phyloP scores from a whole-genome alignment of 768 basidiomycete genomes.

The Wakefieldia striispora region DNA sequence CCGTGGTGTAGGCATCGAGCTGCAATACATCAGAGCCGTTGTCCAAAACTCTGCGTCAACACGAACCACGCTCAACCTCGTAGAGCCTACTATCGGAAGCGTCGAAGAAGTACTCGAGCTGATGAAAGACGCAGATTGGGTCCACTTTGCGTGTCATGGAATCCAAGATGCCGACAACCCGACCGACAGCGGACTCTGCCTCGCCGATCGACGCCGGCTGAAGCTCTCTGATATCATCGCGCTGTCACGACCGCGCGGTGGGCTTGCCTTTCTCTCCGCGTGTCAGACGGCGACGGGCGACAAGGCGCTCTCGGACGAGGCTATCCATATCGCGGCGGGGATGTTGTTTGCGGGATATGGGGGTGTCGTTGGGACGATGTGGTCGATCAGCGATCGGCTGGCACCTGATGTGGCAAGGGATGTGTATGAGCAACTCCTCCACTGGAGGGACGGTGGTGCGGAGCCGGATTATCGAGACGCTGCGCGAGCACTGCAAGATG shows the following conservation, averaged over 20 bases:
- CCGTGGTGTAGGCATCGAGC: constrained; percentile 12
- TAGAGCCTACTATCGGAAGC: constrained; percentile 1
- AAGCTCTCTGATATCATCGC: not conserved
- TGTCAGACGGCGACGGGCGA: constrained; percentile 42
- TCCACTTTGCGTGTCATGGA: constrained; percentile 17
- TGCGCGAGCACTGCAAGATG: constrained; percentile 1
- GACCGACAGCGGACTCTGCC: constrained; percentile 17
- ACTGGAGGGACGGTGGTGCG: too few relatives aligned
- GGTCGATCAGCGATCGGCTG: constrained; percentile 39
- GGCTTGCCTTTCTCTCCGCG: constrained; percentile 44
- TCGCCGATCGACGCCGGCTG: not conserved
- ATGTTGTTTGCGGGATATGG: constrained; percentile 35
- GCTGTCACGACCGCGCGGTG: constrained; percentile 7
- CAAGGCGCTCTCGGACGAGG: constrained; percentile 28
- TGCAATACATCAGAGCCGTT: constrained; percentile 18
- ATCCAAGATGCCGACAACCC: constrained; percentile 16
- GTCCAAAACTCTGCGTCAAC: not conserved
- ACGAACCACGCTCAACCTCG: not conserved
- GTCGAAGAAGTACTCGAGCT: not conserved
- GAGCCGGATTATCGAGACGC: not conserved
- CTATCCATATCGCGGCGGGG: too few relatives aligned
- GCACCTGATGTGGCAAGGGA: constrained; percentile 32
- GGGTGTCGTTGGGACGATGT: constrained; percentile 42
- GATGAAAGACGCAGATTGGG: not conserved
- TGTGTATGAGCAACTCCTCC: constrained; percentile 27